Conservation (phyloP, 257 asterid species). For the Handroanthus guayacan region DNA sequence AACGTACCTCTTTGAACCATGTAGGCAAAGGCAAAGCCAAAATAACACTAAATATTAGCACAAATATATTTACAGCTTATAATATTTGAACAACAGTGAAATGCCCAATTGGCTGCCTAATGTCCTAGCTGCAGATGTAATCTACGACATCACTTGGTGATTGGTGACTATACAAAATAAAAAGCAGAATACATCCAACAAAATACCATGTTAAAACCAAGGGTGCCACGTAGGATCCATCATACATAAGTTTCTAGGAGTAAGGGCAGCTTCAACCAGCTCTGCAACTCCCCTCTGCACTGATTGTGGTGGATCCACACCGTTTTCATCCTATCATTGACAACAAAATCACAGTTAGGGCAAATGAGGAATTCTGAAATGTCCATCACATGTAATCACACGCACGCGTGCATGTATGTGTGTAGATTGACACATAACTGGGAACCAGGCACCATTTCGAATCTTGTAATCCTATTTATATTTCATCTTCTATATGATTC, state of each 20-base stretch:
- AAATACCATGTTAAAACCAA: conserved; percentile 64
- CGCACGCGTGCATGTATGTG: background rate
- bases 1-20: too few relatives aligned
- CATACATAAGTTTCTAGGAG: conserved; percentile 96
- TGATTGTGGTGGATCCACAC: conserved; percentile 91
- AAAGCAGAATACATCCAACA: background rate
- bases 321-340: conserved; percentile 73
- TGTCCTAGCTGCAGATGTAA: conserved; percentile 14
- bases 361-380: background rate
- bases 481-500: too few relatives aligned
- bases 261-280: conserved; percentile 91
- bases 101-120: background rate
- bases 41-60: background rate
- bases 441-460: too few relatives aligned
- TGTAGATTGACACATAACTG: too few relatives aligned
- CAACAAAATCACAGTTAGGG: background rate
- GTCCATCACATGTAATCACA: background rate
- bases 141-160: conserved; percentile 12
- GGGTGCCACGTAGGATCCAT: conserved; percentile 99
- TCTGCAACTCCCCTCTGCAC: conserved; percentile 97
- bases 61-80: conserved; percentile 29
- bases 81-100: background rate
- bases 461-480: too few relatives aligned
- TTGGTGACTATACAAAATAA: conserved; percentile 23
- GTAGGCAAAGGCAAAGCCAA: background rate